Evolutionary conservation across 345 rosid genomes (phyloP), one percentile per base, ranked within the genome.

Genomic region (Pugionium dolabratum): DNA sequence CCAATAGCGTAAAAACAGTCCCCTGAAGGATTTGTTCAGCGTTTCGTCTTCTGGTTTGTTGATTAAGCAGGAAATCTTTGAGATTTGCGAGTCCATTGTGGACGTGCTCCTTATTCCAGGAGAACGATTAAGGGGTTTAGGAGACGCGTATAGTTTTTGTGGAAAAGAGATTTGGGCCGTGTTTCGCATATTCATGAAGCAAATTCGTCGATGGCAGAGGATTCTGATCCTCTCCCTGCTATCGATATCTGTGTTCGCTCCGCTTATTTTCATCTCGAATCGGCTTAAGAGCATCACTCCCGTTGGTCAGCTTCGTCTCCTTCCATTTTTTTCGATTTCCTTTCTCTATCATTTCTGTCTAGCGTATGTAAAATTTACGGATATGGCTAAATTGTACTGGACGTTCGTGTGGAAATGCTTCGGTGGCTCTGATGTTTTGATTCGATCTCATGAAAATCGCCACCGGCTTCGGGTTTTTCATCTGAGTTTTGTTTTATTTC

Each of bases 161-260:
- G 63, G 74, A 59, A 40, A 25, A 26, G 31, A 1, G 5, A 18
- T 57, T 34, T 18, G 18, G 18, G 18, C 18, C 31, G 33, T 45
- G 46, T 36, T 48, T 61, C 51, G 59, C 33, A 7, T 73, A 68
- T 84, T 69, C 84, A 94, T 86, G 97, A 88, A 78, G 84, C 85
- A 80, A 79, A 11, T 64, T 36, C 87, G 70, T 75, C 87, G 78
- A 71, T 77, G 85, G 85, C 89, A 82, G 95, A 88, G 96, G 97
- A 83, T 83, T 50, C 4, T 85, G 67, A 71, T 88, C 96, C 90
- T 94, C 86, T 78, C 82, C 1, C 31, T 88, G 77, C 91, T 94
- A 56, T 79, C 79, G 58, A 70, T 84, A 44, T 81, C 92, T 70
- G 90, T 90, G 4, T 41, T 88, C 61, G 83, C 96, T 73, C 99